These are phyloP conservation scores for Diaporthe ampelina DNA, from an alignment of 2,329 filamentous ascomycete genomes.

Conservation along the genomic window DNA sequence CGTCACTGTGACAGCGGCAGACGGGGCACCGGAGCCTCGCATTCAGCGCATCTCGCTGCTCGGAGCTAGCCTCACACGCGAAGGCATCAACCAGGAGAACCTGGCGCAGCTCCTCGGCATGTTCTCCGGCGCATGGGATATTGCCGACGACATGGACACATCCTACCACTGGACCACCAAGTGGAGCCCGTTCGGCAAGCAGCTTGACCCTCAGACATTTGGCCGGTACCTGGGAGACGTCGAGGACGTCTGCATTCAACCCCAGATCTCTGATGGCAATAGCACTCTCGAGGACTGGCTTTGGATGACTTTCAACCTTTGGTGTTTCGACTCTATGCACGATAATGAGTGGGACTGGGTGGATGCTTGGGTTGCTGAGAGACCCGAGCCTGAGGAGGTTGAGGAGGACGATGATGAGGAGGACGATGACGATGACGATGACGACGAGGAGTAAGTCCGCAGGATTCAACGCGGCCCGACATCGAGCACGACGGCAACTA, in stretches of 20 bases:
- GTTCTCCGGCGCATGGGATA: too few relatives aligned
- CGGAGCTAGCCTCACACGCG: neutral
- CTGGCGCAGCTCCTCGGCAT: neutral
- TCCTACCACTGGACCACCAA: neutral
- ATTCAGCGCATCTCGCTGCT: conserved; percentile 1
- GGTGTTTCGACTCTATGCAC: neutral
- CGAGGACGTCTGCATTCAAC: neutral
- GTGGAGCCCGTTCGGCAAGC: neutral
- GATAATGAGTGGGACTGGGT: neutral
- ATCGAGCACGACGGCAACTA: neutral
- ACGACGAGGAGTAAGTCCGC: too few relatives aligned
- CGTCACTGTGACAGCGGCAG: neutral
- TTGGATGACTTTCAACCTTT: neutral
- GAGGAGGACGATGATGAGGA: too few relatives aligned
- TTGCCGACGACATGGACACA: neutral
- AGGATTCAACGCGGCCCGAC: too few relatives aligned
- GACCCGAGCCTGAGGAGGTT: too few relatives aligned
- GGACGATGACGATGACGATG: too few relatives aligned
- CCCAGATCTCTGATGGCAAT: too few relatives aligned
- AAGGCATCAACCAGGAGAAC: neutral
- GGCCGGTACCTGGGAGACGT: neutral
- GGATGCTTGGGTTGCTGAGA: neutral
- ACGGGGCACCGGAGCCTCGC: neutral
- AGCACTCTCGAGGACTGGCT: neutral
- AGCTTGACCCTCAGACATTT: neutral